These are phyloP conservation scores for Alternaria angustiovoidea DNA, from an alignment of 2,329 filamentous ascomycete genomes.

Conservation along the genomic window DNA sequence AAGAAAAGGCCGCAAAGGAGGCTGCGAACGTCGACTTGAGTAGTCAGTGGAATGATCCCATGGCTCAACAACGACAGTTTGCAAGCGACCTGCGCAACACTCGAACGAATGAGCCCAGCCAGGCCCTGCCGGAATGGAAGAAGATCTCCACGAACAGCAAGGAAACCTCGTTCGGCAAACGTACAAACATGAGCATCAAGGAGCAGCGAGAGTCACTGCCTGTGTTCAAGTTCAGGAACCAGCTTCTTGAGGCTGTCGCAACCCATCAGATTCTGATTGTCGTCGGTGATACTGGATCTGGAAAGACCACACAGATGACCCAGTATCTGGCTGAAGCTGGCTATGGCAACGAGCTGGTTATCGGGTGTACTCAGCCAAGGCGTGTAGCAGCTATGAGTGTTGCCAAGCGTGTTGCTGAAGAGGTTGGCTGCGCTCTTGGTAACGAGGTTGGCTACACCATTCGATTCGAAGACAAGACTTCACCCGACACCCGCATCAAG, in stretches of 20 bases:
- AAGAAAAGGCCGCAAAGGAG: conserved; percentile 78
- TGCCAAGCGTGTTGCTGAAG: conserved; percentile 94
- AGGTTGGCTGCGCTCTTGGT: conserved; percentile 92
- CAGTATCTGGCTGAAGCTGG: conserved; percentile 95
- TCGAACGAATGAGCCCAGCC: conserved; percentile 66
- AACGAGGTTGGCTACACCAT: conserved; percentile 99
- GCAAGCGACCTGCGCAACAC: conserved; percentile 81
- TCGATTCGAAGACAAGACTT: conserved; percentile 95
- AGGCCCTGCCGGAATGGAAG: conserved; percentile 92
- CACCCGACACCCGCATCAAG: conserved; percentile 89
- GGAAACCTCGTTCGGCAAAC: conserved; percentile 81
- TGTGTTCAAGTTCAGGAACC: conserved; percentile 85
- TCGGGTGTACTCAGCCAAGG: conserved; percentile 95
- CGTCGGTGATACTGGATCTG: conserved; percentile 95
- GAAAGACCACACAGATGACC: conserved; percentile 95
- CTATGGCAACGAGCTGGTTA: conserved; percentile 85
- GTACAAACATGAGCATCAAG: conserved; percentile 91
- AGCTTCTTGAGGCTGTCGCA: conserved; percentile 84
- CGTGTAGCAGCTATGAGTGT: conserved; percentile 99
- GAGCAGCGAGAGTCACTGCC: conserved; percentile 90
- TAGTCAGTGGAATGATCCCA: conserved; percentile 95
- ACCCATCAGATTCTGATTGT: conserved; percentile 94
- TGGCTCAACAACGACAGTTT: conserved; percentile 90
- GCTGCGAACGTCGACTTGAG: conserved; percentile 81
- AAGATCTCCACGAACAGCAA: conserved; percentile 80